Evolutionary conservation across 2,329 filamentous ascomycete species (phyloP).

Genomic region (Sclerotinia borealis): DNA sequence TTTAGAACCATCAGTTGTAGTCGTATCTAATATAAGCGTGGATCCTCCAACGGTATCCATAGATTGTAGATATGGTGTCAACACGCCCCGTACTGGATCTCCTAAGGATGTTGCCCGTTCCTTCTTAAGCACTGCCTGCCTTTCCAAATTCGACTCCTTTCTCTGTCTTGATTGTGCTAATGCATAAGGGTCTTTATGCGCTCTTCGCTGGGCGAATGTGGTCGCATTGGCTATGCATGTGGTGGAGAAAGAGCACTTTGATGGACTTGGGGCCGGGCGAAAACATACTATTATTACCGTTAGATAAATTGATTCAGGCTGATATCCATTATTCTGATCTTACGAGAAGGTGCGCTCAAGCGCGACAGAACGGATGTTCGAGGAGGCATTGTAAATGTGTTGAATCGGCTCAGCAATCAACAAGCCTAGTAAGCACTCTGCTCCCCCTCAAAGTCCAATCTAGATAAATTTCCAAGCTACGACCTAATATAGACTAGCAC

Average conservation of each 20-base stretch:
- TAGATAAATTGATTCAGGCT: background rate
- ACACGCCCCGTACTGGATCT: slow-evolving; percentile 70
- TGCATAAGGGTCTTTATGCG: slow-evolving; percentile 74
- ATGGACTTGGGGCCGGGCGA: slow-evolving; percentile 44
- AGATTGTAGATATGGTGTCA: slow-evolving; percentile 78
- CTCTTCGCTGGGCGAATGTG: slow-evolving; percentile 52
- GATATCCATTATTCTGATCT: slow-evolving; percentile 25
- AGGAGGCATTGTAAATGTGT: slow-evolving; percentile 51
- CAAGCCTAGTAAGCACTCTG: background rate
- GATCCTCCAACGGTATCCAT: slow-evolving; percentile 54
- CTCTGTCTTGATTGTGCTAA: slow-evolving; percentile 76
- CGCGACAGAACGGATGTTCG: slow-evolving; percentile 57
- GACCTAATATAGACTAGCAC: slow-evolving; percentile 30
- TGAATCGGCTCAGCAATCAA: background rate
- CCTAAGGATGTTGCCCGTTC: slow-evolving; percentile 62
- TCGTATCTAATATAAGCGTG: slow-evolving; percentile 15
- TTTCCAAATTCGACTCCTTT: slow-evolving; percentile 74
- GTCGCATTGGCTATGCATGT: slow-evolving; percentile 60
- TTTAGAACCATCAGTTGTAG: slow-evolving; percentile 35
- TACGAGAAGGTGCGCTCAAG: slow-evolving; percentile 55
- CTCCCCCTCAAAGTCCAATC: slow-evolving; percentile 11
- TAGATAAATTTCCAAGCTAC: slow-evolving; percentile 14
- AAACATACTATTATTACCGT: slow-evolving; percentile 47
- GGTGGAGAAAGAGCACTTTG: slow-evolving; percentile 48
- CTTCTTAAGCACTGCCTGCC: slow-evolving; percentile 62